Evolutionary conservation across 192 early-diverging fungal species (phyloP).

Genomic region (Irineochytrium annulatum): DNA sequence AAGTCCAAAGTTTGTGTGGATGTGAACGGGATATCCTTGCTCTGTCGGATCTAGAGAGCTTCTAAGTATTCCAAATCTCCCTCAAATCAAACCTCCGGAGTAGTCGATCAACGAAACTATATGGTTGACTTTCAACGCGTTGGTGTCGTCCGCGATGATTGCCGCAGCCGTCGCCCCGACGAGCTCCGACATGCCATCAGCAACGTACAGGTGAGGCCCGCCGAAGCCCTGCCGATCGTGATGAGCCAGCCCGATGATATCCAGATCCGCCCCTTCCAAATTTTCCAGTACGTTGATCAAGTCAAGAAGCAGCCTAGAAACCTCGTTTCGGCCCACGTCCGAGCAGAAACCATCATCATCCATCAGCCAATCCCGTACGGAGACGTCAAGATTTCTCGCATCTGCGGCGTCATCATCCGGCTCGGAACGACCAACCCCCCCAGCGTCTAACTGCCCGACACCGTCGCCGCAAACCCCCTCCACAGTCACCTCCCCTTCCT

Average conservation of each 20-base stretch:
- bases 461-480: not conserved
- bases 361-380: constrained; percentile 5
- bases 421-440: not conserved
- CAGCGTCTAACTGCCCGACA: not conserved
- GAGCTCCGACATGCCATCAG: constrained; percentile 13
- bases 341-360: not conserved
- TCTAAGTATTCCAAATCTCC: not conserved
- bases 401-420: no score
- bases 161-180: not conserved
- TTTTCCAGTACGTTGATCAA: constrained; percentile 13
- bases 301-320: not conserved
- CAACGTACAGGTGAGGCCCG: constrained; percentile 14
- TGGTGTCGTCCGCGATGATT: not conserved
- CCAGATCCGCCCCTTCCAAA: constrained; percentile 11
- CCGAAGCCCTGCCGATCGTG: constrained; percentile 2
- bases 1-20: constrained; percentile 5
- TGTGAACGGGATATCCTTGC: not conserved
- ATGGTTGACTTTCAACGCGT: constrained; percentile 5
- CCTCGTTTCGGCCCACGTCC: not conserved
- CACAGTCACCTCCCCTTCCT: not conserved
- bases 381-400: not conserved
- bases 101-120: constrained; percentile 11
- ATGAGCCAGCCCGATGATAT: not conserved
- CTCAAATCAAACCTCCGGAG: constrained; percentile 1
- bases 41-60: not conserved